phyloP scores from a whole-genome alignment of 1,284 basidiomycete species.

The Sporisorium reilianum region DNA sequence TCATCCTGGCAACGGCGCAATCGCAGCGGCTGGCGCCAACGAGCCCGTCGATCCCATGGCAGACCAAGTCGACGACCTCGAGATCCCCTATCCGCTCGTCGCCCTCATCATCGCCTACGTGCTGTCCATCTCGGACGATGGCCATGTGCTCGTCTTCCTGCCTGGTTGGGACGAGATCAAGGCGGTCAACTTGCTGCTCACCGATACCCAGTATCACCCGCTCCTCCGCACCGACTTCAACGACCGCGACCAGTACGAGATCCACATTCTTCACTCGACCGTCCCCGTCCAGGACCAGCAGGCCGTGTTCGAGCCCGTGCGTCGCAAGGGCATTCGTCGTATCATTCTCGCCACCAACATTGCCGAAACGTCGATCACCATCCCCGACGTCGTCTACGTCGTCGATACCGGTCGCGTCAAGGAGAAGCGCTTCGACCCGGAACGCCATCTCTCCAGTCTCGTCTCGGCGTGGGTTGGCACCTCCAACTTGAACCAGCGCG shows the following conservation, averaged over 20 bases:
- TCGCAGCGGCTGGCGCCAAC: conserved; percentile 43
- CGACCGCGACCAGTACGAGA: conserved; percentile 73
- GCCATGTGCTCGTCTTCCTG: conserved; percentile 91
- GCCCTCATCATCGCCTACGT: conserved; percentile 86
- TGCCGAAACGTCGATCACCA: conserved; percentile 87
- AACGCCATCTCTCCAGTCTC: conserved; percentile 85
- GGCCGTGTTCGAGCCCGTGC: conserved; percentile 78
- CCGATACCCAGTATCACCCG: conserved; percentile 72
- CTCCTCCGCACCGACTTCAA: conserved; percentile 69
- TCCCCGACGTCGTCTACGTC: conserved; percentile 95
- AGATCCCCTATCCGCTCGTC: conserved; percentile 85
- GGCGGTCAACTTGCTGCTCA: conserved; percentile 79
- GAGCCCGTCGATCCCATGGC: conserved; percentile 56
- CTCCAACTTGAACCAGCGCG: conserved; percentile 93
- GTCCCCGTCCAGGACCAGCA: conserved; percentile 92
- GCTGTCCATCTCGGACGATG: conserved; percentile 79
- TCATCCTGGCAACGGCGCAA: conserved; percentile 26
- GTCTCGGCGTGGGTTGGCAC: conserved; percentile 90
- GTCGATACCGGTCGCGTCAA: conserved; percentile 90
- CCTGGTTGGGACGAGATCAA: conserved; percentile 94
- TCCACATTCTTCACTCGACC: conserved; percentile 92
- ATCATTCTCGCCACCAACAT: conserved; percentile 95
- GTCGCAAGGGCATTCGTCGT: conserved; percentile 75
- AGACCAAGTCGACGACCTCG: conserved; percentile 77
- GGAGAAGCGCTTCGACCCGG: conserved; percentile 92